Evolutionary conservation across 805 yeast species (phyloP).

Genomic region (Metschnikowia borealis): DNA sequence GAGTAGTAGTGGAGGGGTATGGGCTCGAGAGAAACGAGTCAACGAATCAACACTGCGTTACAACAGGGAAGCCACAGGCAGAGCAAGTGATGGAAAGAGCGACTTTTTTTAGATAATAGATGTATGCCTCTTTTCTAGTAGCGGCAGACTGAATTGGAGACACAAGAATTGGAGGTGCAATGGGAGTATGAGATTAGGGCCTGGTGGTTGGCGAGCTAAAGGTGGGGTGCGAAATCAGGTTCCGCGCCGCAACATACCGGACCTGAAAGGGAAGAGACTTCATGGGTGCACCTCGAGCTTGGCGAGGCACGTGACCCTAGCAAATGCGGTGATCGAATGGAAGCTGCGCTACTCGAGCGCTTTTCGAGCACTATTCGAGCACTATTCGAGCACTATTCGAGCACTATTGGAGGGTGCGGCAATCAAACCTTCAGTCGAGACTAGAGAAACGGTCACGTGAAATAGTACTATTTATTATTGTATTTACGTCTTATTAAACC

Average conservation of each 20-base stretch:
- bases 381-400: no score
- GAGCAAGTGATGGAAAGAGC: not conserved
- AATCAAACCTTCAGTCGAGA: not conserved
- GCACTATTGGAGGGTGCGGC: no score
- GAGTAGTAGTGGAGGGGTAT: not conserved
- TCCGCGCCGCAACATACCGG: not conserved
- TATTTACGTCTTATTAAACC: no score
- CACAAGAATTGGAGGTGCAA: no score
- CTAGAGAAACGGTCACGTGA: not conserved
- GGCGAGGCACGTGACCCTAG: not conserved
- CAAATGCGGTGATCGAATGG: not conserved
- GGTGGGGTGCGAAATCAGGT: slow-evolving; percentile 5
- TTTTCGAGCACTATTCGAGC: no score
- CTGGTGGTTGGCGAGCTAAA: not conserved
- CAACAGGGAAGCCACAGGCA: no score
- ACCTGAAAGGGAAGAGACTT: not conserved
- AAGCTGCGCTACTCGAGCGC: not conserved
- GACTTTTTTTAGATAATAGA: not conserved
- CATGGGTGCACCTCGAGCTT: not conserved
- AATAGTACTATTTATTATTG: no score
- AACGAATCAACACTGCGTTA: no score
- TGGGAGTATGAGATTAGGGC: no score
- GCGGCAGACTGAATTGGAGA: no score
- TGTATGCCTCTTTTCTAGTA: not conserved
- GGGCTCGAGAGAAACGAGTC: not conserved